Evolutionary conservation across 768 basidiomycete genomes (phyloP), one percentile per base, ranked within the genome.

Genomic region (Hericium rajendrae): DNA sequence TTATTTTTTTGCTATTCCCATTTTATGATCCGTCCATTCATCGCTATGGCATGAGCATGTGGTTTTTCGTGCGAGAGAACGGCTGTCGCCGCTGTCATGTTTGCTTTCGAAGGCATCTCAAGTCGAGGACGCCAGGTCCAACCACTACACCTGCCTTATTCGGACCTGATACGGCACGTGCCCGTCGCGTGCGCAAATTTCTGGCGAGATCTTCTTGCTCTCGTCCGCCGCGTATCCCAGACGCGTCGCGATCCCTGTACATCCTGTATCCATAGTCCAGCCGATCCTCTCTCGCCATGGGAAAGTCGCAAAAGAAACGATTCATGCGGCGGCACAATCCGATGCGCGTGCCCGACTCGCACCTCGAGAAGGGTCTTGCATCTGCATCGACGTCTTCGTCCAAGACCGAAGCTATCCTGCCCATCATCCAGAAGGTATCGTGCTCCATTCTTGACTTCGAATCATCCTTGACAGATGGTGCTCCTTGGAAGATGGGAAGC

Each of bases 291-390:
- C 26, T 48, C 28, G 13, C 40, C 28, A 97, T 97, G 94, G 94
- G 92, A 64, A 97, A 95, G 72, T 84, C 90, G 41, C 92, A 94
- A 68, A 95, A 94, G 74, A 91, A 92, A 68, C 79, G 82, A 57
- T 67, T 80, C 9, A 85, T 85, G 86, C 84, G 90, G 48, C 77
- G 94, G 57, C 94, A 97, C 71, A 97, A 97, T 66, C 94, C 94
- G 8, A 79, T 97, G 75, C 80, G 94, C 38, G 93, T 97, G 0
- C 94, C 94, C 20, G 94, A 97, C 71, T 85, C 88, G 2, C 93
- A 97, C 76, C 73, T 97, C 3, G 85, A 90, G 3, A 81, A 83
- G 59, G 94, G 94, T 3, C 81, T 92, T 16, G 82, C 81, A 2
- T 80, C 87, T 2, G 91, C 85, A 1, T 79, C 85, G 6, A 78